phyloP scores from a whole-genome alignment of 2,329 filamentous ascomycete species.

The Penicillium polonicum region DNA sequence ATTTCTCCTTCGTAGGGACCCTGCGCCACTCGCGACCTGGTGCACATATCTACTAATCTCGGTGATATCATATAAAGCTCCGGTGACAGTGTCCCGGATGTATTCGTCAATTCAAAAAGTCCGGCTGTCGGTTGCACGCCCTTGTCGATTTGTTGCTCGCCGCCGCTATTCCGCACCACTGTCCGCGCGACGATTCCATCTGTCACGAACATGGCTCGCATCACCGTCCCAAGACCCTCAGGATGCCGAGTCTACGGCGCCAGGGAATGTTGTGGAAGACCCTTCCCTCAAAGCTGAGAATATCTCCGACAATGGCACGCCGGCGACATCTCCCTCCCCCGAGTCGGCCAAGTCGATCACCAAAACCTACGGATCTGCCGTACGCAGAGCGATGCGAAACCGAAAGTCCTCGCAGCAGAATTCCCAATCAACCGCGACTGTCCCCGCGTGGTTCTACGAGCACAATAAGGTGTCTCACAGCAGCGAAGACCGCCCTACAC shows the following conservation, averaged over 20 bases:
- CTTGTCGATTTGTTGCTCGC: slow-evolving; percentile 39
- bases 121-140: slow-evolving; percentile 36
- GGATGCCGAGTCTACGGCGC: slow-evolving; percentile 21
- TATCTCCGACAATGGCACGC: slow-evolving; percentile 6
- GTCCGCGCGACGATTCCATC: slow-evolving; percentile 34
- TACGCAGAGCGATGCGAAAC: slow-evolving; percentile 42
- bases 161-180: slow-evolving; percentile 35
- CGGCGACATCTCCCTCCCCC: slow-evolving; percentile 14
- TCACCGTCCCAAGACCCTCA: slow-evolving; percentile 32
- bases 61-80: slow-evolving; percentile 19
- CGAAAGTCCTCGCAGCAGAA: slow-evolving; percentile 26
- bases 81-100: slow-evolving; percentile 35
- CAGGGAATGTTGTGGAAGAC: slow-evolving; percentile 24
- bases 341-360: slow-evolving; percentile 24
- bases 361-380: slow-evolving; percentile 41
- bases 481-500: slow-evolving; percentile 11
- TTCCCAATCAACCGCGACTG: slow-evolving; percentile 21
- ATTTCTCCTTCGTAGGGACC: slow-evolving; percentile 16
- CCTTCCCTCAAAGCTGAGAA: slow-evolving; percentile 3
- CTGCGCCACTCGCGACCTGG: slow-evolving; percentile 9
- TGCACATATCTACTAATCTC: slow-evolving; percentile 11
- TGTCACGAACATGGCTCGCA: slow-evolving; percentile 31
- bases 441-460: slow-evolving; percentile 42
- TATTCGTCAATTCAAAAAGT: slow-evolving; percentile 41
- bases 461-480: slow-evolving; percentile 34